Conservation (phyloP, 176 grass and related monocot genomes). For the Carex cristatella region DNA sequence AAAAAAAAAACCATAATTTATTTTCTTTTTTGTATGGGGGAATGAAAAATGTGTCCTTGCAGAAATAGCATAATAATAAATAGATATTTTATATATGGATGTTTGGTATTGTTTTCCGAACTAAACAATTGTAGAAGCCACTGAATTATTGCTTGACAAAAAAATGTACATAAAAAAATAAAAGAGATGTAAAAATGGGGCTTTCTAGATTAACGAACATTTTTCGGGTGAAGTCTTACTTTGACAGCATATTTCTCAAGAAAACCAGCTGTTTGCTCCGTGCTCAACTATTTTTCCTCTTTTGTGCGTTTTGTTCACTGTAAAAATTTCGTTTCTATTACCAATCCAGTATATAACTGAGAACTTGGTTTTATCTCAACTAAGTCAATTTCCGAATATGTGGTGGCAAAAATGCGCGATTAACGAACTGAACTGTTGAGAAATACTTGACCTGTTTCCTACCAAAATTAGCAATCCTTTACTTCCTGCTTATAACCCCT, state of each 20-base stretch:
- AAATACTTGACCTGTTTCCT: background rate
- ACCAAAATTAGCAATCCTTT: constrained; percentile 17
- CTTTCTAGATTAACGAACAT: background rate
- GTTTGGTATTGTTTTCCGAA: no score
- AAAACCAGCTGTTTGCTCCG: background rate
- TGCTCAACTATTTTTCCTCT: background rate
- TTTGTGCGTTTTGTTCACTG: background rate
- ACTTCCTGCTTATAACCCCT: background rate
- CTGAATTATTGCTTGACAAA: background rate
- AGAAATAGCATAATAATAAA: background rate
- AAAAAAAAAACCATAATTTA: background rate
- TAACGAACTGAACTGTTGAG: background rate
- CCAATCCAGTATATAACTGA: background rate
- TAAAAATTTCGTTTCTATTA: background rate
- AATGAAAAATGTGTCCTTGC: background rate
- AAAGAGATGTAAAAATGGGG: background rate
- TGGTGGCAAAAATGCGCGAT: background rate
- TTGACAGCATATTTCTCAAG: background rate
- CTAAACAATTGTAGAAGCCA: no score
- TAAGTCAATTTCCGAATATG: background rate
- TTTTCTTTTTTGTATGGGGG: background rate
- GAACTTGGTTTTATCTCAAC: background rate
- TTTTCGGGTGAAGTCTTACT: background rate
- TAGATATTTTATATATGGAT: no score
- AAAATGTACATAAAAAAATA: background rate